phyloP scores from a whole-genome alignment of 108 stramenopile species.

The Cylindrotheca closterium region DNA sequence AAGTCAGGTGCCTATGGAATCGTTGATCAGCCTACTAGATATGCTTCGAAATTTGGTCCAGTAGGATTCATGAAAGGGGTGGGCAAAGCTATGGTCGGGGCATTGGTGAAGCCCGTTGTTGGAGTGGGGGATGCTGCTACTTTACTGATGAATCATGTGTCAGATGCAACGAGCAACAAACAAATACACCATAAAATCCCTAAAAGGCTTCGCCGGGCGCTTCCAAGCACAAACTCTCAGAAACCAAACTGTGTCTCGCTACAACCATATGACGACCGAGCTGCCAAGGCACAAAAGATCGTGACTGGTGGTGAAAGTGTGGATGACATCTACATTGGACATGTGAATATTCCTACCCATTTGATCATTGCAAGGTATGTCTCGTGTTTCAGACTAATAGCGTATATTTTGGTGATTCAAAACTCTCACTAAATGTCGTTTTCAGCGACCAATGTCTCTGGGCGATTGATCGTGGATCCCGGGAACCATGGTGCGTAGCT shows the following conservation, averaged over 20 bases:
- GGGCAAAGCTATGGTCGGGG: constrained; percentile 72
- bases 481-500: constrained; percentile 65
- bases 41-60: constrained; percentile 73
- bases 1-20: constrained; percentile 71
- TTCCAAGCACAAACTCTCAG: constrained; percentile 45
- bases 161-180: constrained; percentile 70
- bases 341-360: constrained; percentile 63
- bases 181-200: constrained; percentile 51
- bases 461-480: constrained; percentile 51
- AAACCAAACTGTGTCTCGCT: constrained; percentile 52
- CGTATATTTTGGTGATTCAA: neutral
- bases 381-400: neutral
- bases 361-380: constrained; percentile 53
- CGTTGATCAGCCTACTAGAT: constrained; percentile 66
- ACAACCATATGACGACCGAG: constrained; percentile 63
- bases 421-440: neutral
- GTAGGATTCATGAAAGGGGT: constrained; percentile 75
- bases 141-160: constrained; percentile 83
- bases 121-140: constrained; percentile 82
- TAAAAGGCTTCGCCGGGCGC: constrained; percentile 64
- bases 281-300: constrained; percentile 77
- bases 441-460: constrained; percentile 66
- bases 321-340: constrained; percentile 74
- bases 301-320: constrained; percentile 73
- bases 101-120: constrained; percentile 76